Base-by-base conservation (phyloP, 768 basidiomycete species). In the Tulasnella calospora region DNA sequence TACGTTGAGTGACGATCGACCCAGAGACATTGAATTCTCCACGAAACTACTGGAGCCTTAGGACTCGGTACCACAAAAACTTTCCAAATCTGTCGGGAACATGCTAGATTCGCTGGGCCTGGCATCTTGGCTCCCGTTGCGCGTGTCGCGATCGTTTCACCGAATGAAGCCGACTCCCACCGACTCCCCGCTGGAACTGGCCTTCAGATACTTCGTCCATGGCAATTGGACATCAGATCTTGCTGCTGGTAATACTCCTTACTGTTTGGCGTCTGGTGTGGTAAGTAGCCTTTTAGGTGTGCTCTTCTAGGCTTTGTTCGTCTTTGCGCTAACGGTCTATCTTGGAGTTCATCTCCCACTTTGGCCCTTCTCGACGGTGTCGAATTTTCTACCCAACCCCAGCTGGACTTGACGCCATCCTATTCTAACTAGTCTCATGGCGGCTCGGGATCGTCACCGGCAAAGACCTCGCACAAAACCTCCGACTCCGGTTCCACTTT, bases 391-490 rank as follows among this genome's bases (percentile, higher is more conserved):
- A 51, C 44, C 74, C 38, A 3, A 1, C 15, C 46, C 35, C 86
- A 70, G 84, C 86, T 19, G 86, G 86, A 41, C 78, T 87, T 13
- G 84, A 85, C 23, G 87, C 86, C n/a, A 85, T 86, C 35, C 83
- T 86, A 35, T 84, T 86, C 21, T 86, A 87, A 81, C 82, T 84
- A 40, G 82, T 86, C 33, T 83, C 85, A 3, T 84, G 85, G 2
- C 81, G 86, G 35, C 80, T 87, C 2, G 87, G 87, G 7, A 83
- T 61, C 77, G 83, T 84, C 4, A 85, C 85, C 7, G 83, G 80
- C 35, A 46, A 80, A 77, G 83, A 85, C 73, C 80, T 83, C 0
- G 82, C 83, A 0, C 79, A 81, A 8, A 82, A 83, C 19, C 83
- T 80, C 73, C 80, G 84, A 0, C 72, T 79, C 33, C 79, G 80